Base-by-base conservation (phyloP, 257 asterid species). In the Nicotiana tabacum region DNA sequence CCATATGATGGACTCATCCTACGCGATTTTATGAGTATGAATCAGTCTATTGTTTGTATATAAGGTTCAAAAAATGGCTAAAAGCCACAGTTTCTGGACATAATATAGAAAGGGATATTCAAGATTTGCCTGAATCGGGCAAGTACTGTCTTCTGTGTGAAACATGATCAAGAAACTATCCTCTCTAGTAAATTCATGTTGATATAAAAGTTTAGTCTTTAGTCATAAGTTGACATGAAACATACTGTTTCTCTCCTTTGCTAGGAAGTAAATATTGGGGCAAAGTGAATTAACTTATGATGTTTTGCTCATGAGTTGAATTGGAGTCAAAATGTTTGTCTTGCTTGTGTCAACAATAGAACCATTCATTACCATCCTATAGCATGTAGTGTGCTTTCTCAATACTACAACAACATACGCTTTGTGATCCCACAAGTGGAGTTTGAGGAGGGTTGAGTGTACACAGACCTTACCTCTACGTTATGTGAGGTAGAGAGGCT, bases 1-100 rank as follows among this genome's bases (percentile, higher is more conserved):
- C 97, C 8, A 82, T 93, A 18, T 92, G 95, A 93, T 81, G 79
- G 18, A 72, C 61, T 72, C 39, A 43, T 46, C 39, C 35, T 72
- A 43, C 62, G 51, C 51, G 43, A 74, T 48, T 12, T 74, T 21
- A 30, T 48, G 79, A 4, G 9, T 74, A 0, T 48, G 62, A 74
- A 74, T 48, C 43, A 15, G 62, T 51, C 16, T 13, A 46, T 46
- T 43, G 0, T 72, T 24, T 21, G 78, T 21, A 24, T 6, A 70
- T 43, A 43, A 29, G 24, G 78, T 21, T 21, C 6, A 1, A 12
- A 43, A 43, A 72, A 12, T 11, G 35, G 35, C 21, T 5, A 43
- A 43, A 70, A 29, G 56, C 35, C 37, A 21, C 37, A 12, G 9
- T 43, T 43, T n/a, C 1, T 9, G n/a, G 35, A 39, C 21, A 43